Evolutionary conservation across 78 protist genomes (phyloP).

Genomic region (Dictyostelium firmibasis): DNA sequence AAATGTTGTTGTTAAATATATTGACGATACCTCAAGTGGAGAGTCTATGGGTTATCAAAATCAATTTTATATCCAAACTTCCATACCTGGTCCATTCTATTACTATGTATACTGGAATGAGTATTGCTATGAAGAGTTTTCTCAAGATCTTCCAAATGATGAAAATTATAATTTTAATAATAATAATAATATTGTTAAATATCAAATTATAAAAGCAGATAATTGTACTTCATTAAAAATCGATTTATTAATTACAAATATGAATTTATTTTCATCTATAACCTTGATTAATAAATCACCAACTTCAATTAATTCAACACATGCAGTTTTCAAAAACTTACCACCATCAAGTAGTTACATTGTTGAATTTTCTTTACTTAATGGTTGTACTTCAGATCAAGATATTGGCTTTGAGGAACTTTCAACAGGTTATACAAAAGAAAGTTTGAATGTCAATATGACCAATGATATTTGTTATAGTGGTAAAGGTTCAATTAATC

Average conservation of each 20-base stretch:
- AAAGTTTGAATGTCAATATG: neutral
- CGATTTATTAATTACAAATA: neutral
- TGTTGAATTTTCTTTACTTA: too few species aligned
- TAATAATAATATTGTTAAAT: neutral
- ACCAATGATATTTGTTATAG: neutral
- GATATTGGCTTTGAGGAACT: neutral
- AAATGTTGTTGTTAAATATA: too few species aligned
- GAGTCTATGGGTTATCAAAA: too few species aligned
- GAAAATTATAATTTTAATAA: too few species aligned
- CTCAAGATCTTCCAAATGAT: too few species aligned
- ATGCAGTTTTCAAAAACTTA: neutral
- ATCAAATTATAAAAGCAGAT: neutral
- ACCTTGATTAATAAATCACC: neutral
- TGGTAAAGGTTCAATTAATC: neutral
- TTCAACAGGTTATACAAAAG: neutral
- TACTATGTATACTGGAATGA: too few species aligned
- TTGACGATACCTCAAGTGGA: too few species aligned
- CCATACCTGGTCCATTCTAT: too few species aligned
- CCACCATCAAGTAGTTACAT: neutral
- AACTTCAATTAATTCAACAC: neutral
- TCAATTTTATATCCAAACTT: too few species aligned
- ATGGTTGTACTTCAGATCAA: too few species aligned
- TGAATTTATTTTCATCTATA: neutral
- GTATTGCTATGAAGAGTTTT: too few species aligned
- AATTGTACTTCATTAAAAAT: neutral